Base-by-base conservation (phyloP, 108 stramenopile genomes). In the Cyclotella sp. region DNA sequence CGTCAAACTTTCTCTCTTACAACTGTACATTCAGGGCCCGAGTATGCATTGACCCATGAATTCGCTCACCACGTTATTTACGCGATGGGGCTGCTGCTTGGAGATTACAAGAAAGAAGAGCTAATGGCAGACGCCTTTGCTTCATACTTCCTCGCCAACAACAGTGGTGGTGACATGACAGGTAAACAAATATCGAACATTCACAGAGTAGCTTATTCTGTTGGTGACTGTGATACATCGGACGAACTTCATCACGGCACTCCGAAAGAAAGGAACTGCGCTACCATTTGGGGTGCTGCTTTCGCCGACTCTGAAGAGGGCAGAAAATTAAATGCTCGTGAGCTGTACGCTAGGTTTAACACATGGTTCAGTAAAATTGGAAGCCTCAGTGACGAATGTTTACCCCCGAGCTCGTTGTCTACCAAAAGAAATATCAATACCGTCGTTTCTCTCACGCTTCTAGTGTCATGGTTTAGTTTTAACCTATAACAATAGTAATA, bases 111-210 rank as follows among this genome's bases (percentile, higher is more conserved):
- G 43, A 69, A 64, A 43, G 44, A 72, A 54, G 79, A 81, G 41
- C 68, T 81, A 0, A 75, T 81, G 74, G 79, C 79, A 0, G 81
- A 82, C 65, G 81, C 81, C 49, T 73, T 82, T 54, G 61, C 77
- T n/a, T 76, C 81, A 30, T 82, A 77, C 16, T 82, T 82, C 62
- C 81, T 82, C 44, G 76, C 76, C 14, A 69, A 78, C 42, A 40
- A 77, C 6, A 46, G 49, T 55, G 81, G 81, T 28, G 71, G 70
- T 4, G 65, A 77, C 49, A 77, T 82, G 76, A 57, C 64, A 47
- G 19, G 70, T 1, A 44, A 72, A 24, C 76, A 78, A 62, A 77
- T 82, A 22, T 72, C 72, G 0, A 77, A 82, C 45, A 40, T 82
- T 19, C 62, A 77, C 14, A 42, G 58, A 16, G 52, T 73, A 14